Conservation (phyloP, 495 filamentous ascomycete genomes). For the Penicillium roqueforti region DNA sequence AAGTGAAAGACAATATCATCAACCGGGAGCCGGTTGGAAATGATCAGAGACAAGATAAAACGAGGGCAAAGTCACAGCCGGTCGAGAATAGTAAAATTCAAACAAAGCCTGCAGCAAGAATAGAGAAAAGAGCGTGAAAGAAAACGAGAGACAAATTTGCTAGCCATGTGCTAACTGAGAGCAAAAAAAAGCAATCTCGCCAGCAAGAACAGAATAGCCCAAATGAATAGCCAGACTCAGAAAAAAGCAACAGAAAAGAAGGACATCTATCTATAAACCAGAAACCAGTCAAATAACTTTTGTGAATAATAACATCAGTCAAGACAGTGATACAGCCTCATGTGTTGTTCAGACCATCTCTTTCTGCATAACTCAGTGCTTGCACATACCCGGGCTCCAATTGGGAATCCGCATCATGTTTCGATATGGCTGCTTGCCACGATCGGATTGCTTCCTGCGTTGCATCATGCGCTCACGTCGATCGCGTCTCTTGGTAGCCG, state of each 20-base stretch:
- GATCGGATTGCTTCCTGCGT: conserved; percentile 5
- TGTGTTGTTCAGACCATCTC: background rate
- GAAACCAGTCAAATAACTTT: background rate
- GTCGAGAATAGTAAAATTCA: background rate
- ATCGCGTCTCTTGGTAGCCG: conserved; percentile 26
- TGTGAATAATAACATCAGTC: background rate
- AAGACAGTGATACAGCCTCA: background rate
- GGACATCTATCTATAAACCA: background rate
- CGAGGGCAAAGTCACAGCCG: background rate
- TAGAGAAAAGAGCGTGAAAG: background rate
- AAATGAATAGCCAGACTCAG: background rate
- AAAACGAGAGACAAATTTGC: background rate
- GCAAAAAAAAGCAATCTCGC: background rate
- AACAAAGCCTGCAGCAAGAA: background rate
- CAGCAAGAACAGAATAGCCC: background rate
- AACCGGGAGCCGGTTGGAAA: background rate
- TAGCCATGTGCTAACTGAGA: background rate
- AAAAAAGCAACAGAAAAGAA: background rate
- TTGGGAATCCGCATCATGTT: conserved; percentile 23
- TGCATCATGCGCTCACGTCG: conserved; percentile 19
- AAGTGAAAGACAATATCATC: background rate
- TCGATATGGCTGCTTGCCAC: conserved; percentile 14
- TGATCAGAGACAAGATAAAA: background rate
- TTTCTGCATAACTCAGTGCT: background rate
- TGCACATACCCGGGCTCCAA: conserved; percentile 4